Evolutionary conservation across 2,329 filamentous ascomycete genomes (phyloP), one percentile per base, ranked within the genome.

Genomic region (Fusarium sp.): DNA sequence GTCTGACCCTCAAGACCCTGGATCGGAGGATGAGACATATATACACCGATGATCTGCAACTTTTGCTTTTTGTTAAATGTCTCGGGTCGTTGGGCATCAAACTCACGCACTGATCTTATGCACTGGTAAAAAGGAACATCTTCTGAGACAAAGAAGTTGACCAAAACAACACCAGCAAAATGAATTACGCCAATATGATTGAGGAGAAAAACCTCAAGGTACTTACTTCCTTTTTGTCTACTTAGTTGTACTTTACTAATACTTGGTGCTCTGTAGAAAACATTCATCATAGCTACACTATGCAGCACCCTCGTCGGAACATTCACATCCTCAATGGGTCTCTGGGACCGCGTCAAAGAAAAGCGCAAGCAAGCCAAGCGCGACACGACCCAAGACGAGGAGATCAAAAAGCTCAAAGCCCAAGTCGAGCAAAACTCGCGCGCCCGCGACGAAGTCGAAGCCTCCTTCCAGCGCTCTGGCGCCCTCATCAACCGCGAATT

Each of bases 291-390:
- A 37, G 75, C 75, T 7, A 74, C 72, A 2, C 41, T 77, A 48
- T 77, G 75, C 39, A 76, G 73, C 12, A 77, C 75, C 12, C 70
- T 77, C 10, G 75, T 76, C 44, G 75, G 75, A 31, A 77, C 75
- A 7, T 77, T 77, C 42, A 77, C 73, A 15, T 77, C 75, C 6
- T 77, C 75, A 1, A 76, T 77, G 51, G 75, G 75, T n/a, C 75
- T 77, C 5, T 77, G 70, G 62, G 75, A 77, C 38, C 72, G 73
- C 10, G 67, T 77, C 54, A 77, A 77, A 16, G 66, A 76, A 42
- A 69, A 57, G 27, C 73, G 75, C 23, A 75, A 76, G 38, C 75
- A 77, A 29, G 33, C 62, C 12, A 54, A 51, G 10, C 73, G 75
- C 46, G 75, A 77, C 66, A 75, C 65, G 7, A 71, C 70, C 6